Evolutionary conservation across 2,329 filamentous ascomycete genomes (phyloP), one percentile per base, ranked within the genome.

Genomic region (Bipolaris victoriae): DNA sequence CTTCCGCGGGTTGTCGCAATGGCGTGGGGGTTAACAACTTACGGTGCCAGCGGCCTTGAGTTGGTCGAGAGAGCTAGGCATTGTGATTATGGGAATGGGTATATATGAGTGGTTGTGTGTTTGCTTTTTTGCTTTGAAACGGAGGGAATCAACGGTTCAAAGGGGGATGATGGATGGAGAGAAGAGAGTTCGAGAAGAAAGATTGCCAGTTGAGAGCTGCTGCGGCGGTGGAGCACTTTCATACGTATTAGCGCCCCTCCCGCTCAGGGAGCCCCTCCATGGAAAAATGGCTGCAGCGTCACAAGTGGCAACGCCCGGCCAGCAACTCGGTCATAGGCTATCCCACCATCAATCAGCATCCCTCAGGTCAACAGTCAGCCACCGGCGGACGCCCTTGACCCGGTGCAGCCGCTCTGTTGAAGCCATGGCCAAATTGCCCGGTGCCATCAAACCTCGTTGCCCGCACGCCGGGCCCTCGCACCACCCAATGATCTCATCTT

Each of bases 21-120:
- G 46, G 35, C 46, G 60, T 72, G 62, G 65, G 68, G 61, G 55
- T 52, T 52, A 11, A 7, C 29, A 63, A 90, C 91, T 81, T 86
- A 96, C 92, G 76, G 95, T 99, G 89, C 95, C 95, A 78, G 90
- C 81, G 84, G 91, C 88, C 87, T 99, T 99, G 80, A 99, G 88
- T 84, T 98, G 93, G 74, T 98, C 95, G 74, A 99, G 90, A 80
- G 93, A 91, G 81, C 83, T 89, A 80, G 91, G 81, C 93, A 97
- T 97, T 79, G 52, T 70, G 63, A 40, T 11, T 52, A 35, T 39
- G 35, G 61, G 49, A 50, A 40, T 79, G 55, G 68, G 61, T 39
- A 24, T 33, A 36, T 45, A 16, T 36, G n/a, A 46, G 48, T 33
- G 50, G 54, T 48, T 47, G 46, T 20, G 43, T 31, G 45, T 40